Conservation (phyloP, 805 yeast genomes). For the Candida mattraensis region DNA sequence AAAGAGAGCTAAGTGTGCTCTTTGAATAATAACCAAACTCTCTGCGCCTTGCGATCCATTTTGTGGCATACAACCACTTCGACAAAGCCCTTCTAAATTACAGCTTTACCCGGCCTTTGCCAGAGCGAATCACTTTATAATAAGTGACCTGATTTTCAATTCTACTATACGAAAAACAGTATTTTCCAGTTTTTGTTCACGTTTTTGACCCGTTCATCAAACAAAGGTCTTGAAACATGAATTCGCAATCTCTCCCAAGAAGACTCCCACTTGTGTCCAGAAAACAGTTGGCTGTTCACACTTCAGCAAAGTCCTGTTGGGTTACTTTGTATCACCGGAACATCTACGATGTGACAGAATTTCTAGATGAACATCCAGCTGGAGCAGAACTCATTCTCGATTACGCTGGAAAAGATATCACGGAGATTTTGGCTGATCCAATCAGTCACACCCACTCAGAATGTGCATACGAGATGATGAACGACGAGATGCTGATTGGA, state of each 20-base stretch:
- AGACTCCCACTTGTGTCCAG: slow-evolving; percentile 61
- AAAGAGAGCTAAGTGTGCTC: too few species aligned
- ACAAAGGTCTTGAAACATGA: not conserved
- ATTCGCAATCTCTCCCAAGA: slow-evolving; percentile 5
- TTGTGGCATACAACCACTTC: too few species aligned
- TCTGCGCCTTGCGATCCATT: too few species aligned
- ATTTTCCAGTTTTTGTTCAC: too few species aligned
- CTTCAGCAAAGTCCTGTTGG: slow-evolving; percentile 62
- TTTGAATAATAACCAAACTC: too few species aligned
- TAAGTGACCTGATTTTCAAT: too few species aligned
- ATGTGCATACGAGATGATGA: slow-evolving; percentile 84
- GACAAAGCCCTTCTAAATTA: too few species aligned
- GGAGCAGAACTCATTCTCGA: slow-evolving; percentile 59
- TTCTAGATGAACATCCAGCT: slow-evolving; percentile 72
- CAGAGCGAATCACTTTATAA: too few species aligned
- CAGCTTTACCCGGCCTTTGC: too few species aligned
- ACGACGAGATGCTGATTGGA: slow-evolving; percentile 81
- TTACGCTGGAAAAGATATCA: slow-evolving; percentile 61
- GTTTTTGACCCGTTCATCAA: too few species aligned
- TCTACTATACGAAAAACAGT: too few species aligned
- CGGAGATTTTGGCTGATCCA: slow-evolving; percentile 73
- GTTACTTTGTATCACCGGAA: slow-evolving; percentile 78
- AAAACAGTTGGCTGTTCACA: slow-evolving; percentile 53
- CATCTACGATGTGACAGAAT: slow-evolving; percentile 78
- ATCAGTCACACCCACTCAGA: slow-evolving; percentile 79